Percentiles rank a stretch among this genome's conserved stretches.
These are phyloP conservation scores for Rhizopogon rudus DNA, from an alignment of 768 basidiomycete species.

Conservation along the genomic window DNA sequence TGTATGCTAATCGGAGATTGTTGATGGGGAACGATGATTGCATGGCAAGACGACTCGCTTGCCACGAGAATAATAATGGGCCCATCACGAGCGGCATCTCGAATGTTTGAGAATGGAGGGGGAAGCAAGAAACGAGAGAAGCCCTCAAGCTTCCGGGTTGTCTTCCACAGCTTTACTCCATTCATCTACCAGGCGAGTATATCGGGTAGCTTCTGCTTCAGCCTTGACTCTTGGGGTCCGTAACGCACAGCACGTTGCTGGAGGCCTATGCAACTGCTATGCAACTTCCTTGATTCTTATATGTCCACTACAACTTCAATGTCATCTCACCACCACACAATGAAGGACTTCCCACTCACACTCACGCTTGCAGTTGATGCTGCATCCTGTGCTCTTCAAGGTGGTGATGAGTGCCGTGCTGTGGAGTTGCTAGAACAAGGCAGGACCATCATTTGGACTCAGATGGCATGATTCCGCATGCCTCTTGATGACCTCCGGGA, in stretches of 20 bases:
- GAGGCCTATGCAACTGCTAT: slow-evolving; percentile 1
- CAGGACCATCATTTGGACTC: slow-evolving; percentile 24
- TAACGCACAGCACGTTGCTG: neutral
- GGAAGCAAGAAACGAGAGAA: slow-evolving; percentile 12
- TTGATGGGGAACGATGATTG: slow-evolving; percentile 5
- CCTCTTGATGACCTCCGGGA: slow-evolving; percentile 3
- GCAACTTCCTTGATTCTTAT: slow-evolving; percentile 3
- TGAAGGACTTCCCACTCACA: neutral
- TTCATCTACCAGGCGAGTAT: neutral
- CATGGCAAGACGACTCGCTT: slow-evolving; percentile 8
- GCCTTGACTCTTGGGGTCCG: neutral
- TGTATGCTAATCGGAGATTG: neutral
- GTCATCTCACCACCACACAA: neutral
- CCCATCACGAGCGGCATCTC: slow-evolving; percentile 2
- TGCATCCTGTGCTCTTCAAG: slow-evolving; percentile 12
- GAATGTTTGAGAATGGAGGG: slow-evolving; percentile 4
- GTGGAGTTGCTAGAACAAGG: slow-evolving; percentile 29
- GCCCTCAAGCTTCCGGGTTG: slow-evolving; percentile 9
- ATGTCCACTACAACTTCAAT: neutral
- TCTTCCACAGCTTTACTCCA: slow-evolving; percentile 9
- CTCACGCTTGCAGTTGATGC: slow-evolving; percentile 14
- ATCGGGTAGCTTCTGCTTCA: neutral
- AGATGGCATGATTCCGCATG: slow-evolving; percentile 18
- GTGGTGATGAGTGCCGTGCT: slow-evolving; percentile 6
- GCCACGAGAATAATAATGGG: slow-evolving; percentile 1